Conservation (phyloP, 306 rosid genomes). For the Dryas alaskensis region DNA sequence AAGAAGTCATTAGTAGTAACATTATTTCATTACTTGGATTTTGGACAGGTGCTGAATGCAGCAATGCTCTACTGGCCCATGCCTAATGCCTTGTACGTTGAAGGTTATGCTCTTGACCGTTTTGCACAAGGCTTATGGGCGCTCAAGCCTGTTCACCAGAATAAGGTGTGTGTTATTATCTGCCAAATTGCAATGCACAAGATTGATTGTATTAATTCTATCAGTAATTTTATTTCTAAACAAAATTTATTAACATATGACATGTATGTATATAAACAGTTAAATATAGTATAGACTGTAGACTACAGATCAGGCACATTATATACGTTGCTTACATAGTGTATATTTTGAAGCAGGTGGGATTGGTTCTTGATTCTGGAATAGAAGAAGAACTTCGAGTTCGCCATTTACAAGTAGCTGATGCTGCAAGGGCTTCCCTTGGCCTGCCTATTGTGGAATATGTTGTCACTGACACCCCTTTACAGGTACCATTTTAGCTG, state of each 20-base stretch:
- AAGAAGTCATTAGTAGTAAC: too few species aligned
- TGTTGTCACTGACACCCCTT: conserved; percentile 70
- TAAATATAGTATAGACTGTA: too few species aligned
- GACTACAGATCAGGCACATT: not conserved
- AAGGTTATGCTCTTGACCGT: conserved; percentile 90
- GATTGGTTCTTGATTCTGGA: conserved; percentile 87
- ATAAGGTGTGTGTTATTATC: conserved; percentile 41
- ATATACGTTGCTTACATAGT: not conserved
- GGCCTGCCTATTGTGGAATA: conserved; percentile 82
- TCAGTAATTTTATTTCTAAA: too few species aligned
- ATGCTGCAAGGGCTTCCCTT: conserved; percentile 90
- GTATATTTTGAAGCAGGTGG: conserved; percentile 49
- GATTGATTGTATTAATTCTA: too few species aligned
- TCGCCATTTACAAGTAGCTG: conserved; percentile 87
- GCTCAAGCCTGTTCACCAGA: conserved; percentile 82
- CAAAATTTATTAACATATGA: too few species aligned
- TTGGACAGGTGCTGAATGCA: conserved; percentile 76
- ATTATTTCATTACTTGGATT: not conserved
- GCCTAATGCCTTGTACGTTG: conserved; percentile 72
- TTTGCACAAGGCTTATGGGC: conserved; percentile 91
- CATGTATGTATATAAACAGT: too few species aligned
- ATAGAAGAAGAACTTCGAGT: conserved; percentile 69
- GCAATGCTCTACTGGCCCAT: conserved; percentile 95
- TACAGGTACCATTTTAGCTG: conserved; percentile 48
- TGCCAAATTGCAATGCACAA: too few species aligned